Base-by-base conservation (phyloP, 805 yeast genomes). In the Saturnispora sanitii region DNA sequence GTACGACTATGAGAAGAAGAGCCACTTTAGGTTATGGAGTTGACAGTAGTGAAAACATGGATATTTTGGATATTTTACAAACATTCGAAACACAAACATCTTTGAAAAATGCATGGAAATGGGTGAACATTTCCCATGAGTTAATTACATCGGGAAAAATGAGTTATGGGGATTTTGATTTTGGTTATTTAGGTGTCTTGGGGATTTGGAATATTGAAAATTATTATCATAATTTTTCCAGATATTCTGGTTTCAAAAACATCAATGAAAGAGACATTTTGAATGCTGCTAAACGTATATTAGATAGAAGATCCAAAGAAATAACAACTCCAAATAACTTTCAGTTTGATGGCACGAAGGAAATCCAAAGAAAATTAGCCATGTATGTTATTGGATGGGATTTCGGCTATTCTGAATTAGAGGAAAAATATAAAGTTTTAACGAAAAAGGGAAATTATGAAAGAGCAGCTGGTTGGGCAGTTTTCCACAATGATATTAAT, bases 381-480 rank as follows among this genome's bases (percentile, higher is more conserved):
- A 65, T 88, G 63, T 75, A 80, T 34, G 84, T 85, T 13, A 79
- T 87, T 27, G 97, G 97, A 2, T 88, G 96, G 94, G 86, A 84
- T 51, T 77, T 84, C 51, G 78, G 86, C 2, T 72, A 74, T 15
- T 64, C 73, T 20, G 94, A 85, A 55, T 70, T 86, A 46, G 94
- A 87, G 48, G 77, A 72, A 30, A 77, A 80, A 46, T 69, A 83
- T 30, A 61, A 63, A 18, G 65, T 67, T 31, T 66, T 90, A 31
- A 74, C 79, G 18, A 58, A 63, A 0, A 58, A 64, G 13, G 87
- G 82, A 0, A 71, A 74, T 44, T 73, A 72, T 46, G 95, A 87
- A 46, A 79, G 90, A 55, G 97, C 98, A 1, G 98, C 96, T 1
- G 97, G 94, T 0, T 85, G 95, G 94, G 96, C 96, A 0, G 88